phyloP scores from a whole-genome alignment of 306 rosid genomes.

The Dryas drummondii region DNA sequence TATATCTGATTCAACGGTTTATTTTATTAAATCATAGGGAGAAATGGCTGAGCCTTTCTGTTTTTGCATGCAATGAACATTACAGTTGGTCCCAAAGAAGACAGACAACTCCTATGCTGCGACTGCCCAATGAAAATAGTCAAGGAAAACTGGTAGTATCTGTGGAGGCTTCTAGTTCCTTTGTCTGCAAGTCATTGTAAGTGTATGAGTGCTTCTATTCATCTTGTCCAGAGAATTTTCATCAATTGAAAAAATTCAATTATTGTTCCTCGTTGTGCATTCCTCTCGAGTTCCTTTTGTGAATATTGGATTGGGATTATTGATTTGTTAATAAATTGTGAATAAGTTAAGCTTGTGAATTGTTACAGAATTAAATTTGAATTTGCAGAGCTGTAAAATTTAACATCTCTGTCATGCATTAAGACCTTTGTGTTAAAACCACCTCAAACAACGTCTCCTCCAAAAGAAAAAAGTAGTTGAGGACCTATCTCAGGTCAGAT shows the following conservation, averaged over 20 bases:
- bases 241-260: slow-evolving; percentile 15
- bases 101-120: slow-evolving; percentile 40
- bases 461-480: no score
- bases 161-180: slow-evolving; percentile 2
- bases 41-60: slow-evolving; percentile 66
- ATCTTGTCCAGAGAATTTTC: slow-evolving; percentile 10
- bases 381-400: not conserved
- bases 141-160: slow-evolving; percentile 44
- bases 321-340: slow-evolving; percentile 19
- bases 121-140: slow-evolving; percentile 42
- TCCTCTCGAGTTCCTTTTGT: slow-evolving; percentile 15
- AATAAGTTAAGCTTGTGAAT: slow-evolving; percentile 15
- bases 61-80: slow-evolving; percentile 45
- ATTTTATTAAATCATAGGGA: slow-evolving; percentile 38
- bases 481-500: no score
- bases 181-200: slow-evolving; percentile 10
- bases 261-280: slow-evolving; percentile 23
- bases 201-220: slow-evolving; percentile 23
- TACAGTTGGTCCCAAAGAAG: slow-evolving; percentile 36
- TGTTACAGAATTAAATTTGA: not conserved
- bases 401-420: no score
- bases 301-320: slow-evolving; percentile 25
- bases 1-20: not conserved
- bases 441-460: no score
- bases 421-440: not conserved